Conservation (phyloP, 1,139 yeast genomes). For the Candida tropicalis region DNA sequence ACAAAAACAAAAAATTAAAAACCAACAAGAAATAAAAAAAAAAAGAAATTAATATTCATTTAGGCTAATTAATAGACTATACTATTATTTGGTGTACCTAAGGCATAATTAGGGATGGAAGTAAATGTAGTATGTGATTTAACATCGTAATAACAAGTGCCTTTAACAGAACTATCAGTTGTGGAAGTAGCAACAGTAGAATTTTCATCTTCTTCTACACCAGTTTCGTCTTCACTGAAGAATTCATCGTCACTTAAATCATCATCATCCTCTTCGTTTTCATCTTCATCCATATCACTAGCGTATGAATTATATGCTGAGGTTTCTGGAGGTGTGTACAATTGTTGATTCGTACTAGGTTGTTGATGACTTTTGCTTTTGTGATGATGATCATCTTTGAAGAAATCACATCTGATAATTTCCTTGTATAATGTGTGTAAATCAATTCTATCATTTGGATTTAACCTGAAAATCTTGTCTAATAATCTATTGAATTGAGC, state of each 20-base stretch:
- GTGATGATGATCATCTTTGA: slow-evolving; percentile 24
- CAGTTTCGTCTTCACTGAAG: slow-evolving; percentile 10
- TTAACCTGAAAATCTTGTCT: slow-evolving; percentile 54
- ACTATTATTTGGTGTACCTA: slow-evolving; percentile 15
- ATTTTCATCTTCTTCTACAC: slow-evolving; percentile 8
- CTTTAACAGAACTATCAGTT: slow-evolving; percentile 7
- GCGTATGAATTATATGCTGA: slow-evolving; percentile 19
- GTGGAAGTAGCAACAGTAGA: slow-evolving; percentile 3
- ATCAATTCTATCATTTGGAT: slow-evolving; percentile 65
- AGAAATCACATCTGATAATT: slow-evolving; percentile 43
- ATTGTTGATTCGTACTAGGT: slow-evolving; percentile 17
- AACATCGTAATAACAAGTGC: slow-evolving; percentile 11
- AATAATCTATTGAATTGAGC: slow-evolving; percentile 60
- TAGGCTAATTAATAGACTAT: slow-evolving; percentile 9
- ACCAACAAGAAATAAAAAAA: neutral
- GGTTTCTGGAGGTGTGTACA: slow-evolving; percentile 23
- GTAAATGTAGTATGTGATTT: slow-evolving; percentile 7
- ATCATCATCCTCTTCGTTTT: slow-evolving; percentile 7
- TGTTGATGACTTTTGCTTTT: slow-evolving; percentile 8
- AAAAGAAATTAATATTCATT: neutral
- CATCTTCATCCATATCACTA: slow-evolving; percentile 17
- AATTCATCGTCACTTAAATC: slow-evolving; percentile 8
- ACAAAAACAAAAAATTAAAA: neutral
- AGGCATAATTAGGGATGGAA: slow-evolving; percentile 10
- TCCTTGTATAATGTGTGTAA: slow-evolving; percentile 49